phyloP scores from a whole-genome alignment of 768 basidiomycete species.

The Pleurotus sapidus region DNA sequence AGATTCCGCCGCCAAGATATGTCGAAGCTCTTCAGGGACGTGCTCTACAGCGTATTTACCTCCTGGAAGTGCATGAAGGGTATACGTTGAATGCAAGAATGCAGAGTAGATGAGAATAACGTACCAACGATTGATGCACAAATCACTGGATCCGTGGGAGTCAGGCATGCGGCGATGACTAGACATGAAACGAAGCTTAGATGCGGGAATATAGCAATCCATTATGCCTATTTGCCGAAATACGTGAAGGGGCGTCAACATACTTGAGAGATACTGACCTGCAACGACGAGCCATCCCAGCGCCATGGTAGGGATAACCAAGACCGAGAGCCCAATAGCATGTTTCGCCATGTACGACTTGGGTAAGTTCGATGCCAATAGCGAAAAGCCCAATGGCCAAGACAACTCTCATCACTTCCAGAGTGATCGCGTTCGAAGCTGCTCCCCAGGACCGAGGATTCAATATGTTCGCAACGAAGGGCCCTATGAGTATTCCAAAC shows the following conservation, averaged over 20 bases:
- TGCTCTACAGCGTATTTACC: conserved; percentile 69
- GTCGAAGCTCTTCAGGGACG: conserved; percentile 74
- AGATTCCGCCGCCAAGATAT: conserved; percentile 82
- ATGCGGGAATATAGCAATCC: conserved; percentile 63
- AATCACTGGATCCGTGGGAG: conserved; percentile 94
- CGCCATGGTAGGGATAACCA: conserved; percentile 85
- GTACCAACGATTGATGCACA: conserved; percentile 77
- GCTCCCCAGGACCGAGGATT: conserved; percentile 74
- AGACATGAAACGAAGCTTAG: conserved; percentile 74
- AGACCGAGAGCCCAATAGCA: conserved; percentile 61
- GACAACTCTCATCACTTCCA: conserved; percentile 85
- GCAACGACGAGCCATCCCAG: conserved; percentile 81
- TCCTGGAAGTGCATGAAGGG: conserved; percentile 37
- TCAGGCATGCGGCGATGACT: conserved; percentile 85
- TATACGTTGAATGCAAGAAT: too few species aligned
- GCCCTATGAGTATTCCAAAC: conserved; percentile 66
- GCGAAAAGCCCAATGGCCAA: conserved; percentile 93
- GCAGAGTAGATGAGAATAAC: too few species aligned
- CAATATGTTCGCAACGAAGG: conserved; percentile 67
- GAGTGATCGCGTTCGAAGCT: conserved; percentile 59
- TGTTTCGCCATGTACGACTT: conserved; percentile 80
- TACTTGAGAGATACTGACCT: conserved; percentile 32
- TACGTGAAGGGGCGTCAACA: neutral
- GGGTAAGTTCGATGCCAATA: conserved; percentile 92
- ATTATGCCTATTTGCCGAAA: conserved; percentile 48